Base-by-base conservation (phyloP, 1,284 basidiomycete genomes). In the Ceratobasidium sp. region DNA sequence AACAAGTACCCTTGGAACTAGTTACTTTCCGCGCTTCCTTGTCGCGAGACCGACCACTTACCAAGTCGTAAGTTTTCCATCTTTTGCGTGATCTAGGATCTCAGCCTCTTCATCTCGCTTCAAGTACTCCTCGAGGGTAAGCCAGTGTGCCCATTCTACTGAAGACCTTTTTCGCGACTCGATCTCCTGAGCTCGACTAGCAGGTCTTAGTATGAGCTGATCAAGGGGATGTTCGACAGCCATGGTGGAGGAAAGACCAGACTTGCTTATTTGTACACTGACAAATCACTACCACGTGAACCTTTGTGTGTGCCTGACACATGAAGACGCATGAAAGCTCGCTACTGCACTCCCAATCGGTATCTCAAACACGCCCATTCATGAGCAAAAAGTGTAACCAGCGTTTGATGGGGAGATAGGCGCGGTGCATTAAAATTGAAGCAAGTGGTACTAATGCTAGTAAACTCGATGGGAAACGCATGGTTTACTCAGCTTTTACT, bases 1-100 rank as follows among this genome's bases (percentile, higher is more conserved):
- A 54, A 84, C 86, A 20, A 88, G 81, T 0, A 87, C 85, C 87
- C 87, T 88, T n/a, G 45, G 15, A 13, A 20, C n/a, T 13, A 8
- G 2, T 53, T 13, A 65, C 17, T 23, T 11, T 66, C 47, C 20
- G 47, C 26, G 3, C 23, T 53, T n/a, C n/a, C n/a, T 23, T 66
- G 20, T n/a, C 39, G 17, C 26, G 3, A 54, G 47, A 15, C 63
- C 84, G 20, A 60, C 39, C 20, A 37, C 81, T 37, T 17, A 82
- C 86, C 87, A 87, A n/a, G 83, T 84, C 11, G 81, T 83, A 33
- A 86, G 77, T 60, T 81, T 85, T 1, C 83, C 85, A 31, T 84
- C 78, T 7, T 68, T 39, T 7, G 85, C 83, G 76, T 86, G 85
- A 78, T 85, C 83, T 56, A 82, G 79, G 2, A 35, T 35, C 58